phyloP scores from a whole-genome alignment of 208 protist species.

The Acanthamoeba sp. region DNA sequence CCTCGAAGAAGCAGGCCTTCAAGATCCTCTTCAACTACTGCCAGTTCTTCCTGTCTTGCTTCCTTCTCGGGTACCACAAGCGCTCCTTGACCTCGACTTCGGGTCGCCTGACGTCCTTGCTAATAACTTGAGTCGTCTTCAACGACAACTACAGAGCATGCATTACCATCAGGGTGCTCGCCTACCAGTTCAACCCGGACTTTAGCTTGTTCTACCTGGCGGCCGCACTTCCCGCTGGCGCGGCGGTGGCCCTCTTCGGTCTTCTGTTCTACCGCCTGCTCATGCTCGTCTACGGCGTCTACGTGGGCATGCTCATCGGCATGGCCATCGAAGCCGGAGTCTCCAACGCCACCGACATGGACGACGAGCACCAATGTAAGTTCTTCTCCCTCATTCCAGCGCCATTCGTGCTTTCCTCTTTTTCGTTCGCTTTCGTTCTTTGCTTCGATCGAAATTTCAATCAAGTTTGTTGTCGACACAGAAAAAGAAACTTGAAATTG shows the following conservation, averaged over 20 bases:
- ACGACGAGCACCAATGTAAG: constrained; percentile 53
- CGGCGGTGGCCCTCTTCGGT: not conserved
- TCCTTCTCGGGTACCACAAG: not conserved
- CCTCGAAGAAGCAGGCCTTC: constrained; percentile 38
- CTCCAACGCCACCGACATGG: constrained; percentile 24
- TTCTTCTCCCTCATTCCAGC: not conserved
- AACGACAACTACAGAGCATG: not conserved
- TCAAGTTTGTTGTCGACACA: not conserved
- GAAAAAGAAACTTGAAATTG: too few relatives aligned
- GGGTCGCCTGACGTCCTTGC: too few relatives aligned
- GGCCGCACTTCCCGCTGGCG: not conserved
- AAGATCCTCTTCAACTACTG: not conserved
- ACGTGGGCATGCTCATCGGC: constrained; percentile 54
- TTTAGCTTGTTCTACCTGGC: not conserved
- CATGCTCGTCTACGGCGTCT: not conserved
- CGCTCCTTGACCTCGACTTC: not conserved
- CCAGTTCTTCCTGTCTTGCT: constrained; percentile 58
- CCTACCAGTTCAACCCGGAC: not conserved
- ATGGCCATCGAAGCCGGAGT: constrained; percentile 8
- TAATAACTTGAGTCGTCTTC: not conserved
- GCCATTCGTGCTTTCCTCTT: too few relatives aligned
- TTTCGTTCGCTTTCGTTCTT: too few relatives aligned
- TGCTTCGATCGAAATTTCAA: too few relatives aligned
- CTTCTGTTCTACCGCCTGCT: constrained; percentile 27
- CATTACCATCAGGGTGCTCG: constrained; percentile 5